Evolutionary conservation across 2,329 filamentous ascomycete species (phyloP), one percentile per base, ranked within the genome.

Genomic region (Corniculantispora saksenae): DNA sequence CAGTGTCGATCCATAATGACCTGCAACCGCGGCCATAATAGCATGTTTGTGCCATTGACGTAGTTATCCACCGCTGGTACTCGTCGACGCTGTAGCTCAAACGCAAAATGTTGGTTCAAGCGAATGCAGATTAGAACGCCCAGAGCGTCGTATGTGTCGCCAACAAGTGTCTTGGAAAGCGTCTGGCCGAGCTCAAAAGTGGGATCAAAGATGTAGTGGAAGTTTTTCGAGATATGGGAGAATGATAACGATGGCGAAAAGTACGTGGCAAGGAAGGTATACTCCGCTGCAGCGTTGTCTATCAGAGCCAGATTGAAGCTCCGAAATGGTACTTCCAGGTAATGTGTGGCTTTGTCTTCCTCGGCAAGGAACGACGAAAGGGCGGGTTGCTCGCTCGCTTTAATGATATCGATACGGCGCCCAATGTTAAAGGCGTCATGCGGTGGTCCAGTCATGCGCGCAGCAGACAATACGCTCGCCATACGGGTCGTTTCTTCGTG

Each of bases 11-110:
- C 94, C 88, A 99, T 97, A 71, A 97, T 89, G 64, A 92, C 87
- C 77, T 99, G 96, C 72, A 99, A 91, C 29, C 94, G 90, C 9
- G 95, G 95, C 95, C 95, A 99, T 7, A 99, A 86, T 3, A 95
- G 86, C 93, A 99, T 99, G 73, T 91, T 94, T 6, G 93, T 97
- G 54, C 89, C 94, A 75, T 99, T 99, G 74, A 97, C 90, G 75
- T 99, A 99, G 47, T 88, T 85, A 73, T 99, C 95, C 2, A 92
- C 89, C 6, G 93, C 90, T 0, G 95, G 95, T 1, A 98, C 88
- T 74, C 96, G 94, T 63, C 94, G 89, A 13, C 94, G 87, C 77
- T 99, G 95, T 40, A 98, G 84, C 77, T 97, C 92, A 74, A 99
- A 99, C 19, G 95, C 94, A 66, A 94, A 90, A 70, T 95, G 92